Conservation (phyloP, 23 red algal genomes). For the Gracilaria vermiculophylla region DNA sequence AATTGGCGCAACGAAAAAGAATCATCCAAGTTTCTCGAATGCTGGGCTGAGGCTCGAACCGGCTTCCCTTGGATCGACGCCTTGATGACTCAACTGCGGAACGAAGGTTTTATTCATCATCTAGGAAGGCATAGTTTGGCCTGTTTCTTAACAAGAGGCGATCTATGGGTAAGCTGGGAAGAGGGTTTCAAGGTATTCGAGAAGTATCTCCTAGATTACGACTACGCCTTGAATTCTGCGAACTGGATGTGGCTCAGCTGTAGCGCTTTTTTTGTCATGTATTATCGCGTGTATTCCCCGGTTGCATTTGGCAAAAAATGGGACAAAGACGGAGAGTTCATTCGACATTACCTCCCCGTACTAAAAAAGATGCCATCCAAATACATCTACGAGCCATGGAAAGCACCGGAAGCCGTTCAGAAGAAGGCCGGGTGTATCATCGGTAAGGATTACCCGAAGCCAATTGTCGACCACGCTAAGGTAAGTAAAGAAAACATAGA, state of each 20-base stretch:
- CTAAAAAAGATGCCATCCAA: slow-evolving; percentile 78
- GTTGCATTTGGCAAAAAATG: slow-evolving; percentile 79
- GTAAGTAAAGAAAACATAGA: slow-evolving; percentile 81
- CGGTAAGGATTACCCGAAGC: slow-evolving; percentile 90
- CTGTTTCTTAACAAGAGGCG: slow-evolving; percentile 95
- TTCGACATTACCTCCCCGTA: slow-evolving; percentile 90
- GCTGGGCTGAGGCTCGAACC: slow-evolving; percentile 83
- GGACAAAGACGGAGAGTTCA: slow-evolving; percentile 71
- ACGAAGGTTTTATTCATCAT: slow-evolving; percentile 93
- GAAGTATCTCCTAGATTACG: slow-evolving; percentile 80
- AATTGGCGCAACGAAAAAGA: slow-evolving; percentile 67
- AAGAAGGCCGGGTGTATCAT: slow-evolving; percentile 71
- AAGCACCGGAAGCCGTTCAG: slow-evolving; percentile 72
- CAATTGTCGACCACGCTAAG: slow-evolving; percentile 84
- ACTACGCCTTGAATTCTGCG: slow-evolving; percentile 84
- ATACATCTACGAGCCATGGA: slow-evolving; percentile 97
- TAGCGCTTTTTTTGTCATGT: slow-evolving; percentile 92
- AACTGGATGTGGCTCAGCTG: slow-evolving; percentile 99
- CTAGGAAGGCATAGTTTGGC: slow-evolving; percentile 93
- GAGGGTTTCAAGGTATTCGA: slow-evolving; percentile 82
- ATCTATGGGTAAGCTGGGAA: slow-evolving; percentile 97
- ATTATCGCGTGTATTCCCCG: slow-evolving; percentile 96
- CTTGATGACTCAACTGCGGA: slow-evolving; percentile 87
- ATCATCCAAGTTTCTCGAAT: slow-evolving; percentile 6
- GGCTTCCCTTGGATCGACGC: slow-evolving; percentile 98